Conservation (phyloP, 768 basidiomycete genomes). For the Agaricus blazei region DNA sequence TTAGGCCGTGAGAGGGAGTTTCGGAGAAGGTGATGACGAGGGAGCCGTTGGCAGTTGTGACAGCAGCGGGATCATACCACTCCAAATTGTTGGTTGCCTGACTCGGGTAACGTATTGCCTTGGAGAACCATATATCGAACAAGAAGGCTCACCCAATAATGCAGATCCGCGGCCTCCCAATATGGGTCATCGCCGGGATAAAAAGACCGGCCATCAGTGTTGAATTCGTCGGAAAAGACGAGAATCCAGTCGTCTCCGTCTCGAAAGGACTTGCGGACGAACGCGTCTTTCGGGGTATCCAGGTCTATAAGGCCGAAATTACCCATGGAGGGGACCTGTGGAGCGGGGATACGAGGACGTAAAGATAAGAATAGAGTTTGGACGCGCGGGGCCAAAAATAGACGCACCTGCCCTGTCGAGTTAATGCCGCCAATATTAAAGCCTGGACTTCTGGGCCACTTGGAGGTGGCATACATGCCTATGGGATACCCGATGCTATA, state of each 20-base stretch:
- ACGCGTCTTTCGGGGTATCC: constrained; percentile 53
- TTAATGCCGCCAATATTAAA: constrained; percentile 56
- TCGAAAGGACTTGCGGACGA: constrained; percentile 47
- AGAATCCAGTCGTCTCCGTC: constrained; percentile 54
- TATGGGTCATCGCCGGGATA: constrained; percentile 84
- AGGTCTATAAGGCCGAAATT: constrained; percentile 55
- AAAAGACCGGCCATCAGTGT: constrained; percentile 68
- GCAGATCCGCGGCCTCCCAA: constrained; percentile 74
- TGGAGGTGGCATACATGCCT: constrained; percentile 23
- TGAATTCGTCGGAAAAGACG: constrained; percentile 82
- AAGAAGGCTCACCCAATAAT: constrained; percentile 58
- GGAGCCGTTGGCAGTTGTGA: constrained; percentile 65
- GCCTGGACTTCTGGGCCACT: constrained; percentile 17
- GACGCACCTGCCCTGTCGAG: constrained; percentile 53
- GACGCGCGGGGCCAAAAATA: constrained; percentile 18
- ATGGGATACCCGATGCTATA: constrained; percentile 46
- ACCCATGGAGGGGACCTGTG: constrained; percentile 60
- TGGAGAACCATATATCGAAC: background rate
- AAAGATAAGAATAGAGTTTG: background rate
- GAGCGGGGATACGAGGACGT: background rate
- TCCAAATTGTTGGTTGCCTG: constrained; percentile 67
- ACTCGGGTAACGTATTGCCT: background rate
- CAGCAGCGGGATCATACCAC: constrained; percentile 81
- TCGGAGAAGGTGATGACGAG: constrained; percentile 66
- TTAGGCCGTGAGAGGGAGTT: constrained; percentile 54